A percentile compares a stretch with the other conserved stretches of the same genome.
Evolutionary conservation across 2,329 filamentous ascomycete species (phyloP).

Genomic region (Diaporthe sp.): DNA sequence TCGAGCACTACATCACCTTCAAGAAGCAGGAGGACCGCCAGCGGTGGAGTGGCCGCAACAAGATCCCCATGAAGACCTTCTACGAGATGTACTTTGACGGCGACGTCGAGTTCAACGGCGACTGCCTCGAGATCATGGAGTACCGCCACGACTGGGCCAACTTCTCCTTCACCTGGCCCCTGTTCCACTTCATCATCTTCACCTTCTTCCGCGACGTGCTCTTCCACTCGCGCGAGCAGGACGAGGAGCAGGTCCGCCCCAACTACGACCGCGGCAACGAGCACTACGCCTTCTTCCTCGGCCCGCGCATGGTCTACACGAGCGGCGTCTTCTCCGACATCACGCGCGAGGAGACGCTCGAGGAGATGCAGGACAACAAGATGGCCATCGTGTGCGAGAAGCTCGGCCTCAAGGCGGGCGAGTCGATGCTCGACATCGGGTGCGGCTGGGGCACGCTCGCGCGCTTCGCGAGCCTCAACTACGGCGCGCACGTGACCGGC

Average conservation of each 20-base stretch:
- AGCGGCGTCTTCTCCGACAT: constrained; percentile 92
- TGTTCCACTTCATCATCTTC: constrained; percentile 90
- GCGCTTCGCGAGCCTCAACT: constrained; percentile 92
- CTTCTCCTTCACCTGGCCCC: constrained; percentile 87
- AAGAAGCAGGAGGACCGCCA: constrained; percentile 70
- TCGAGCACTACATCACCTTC: constrained; percentile 92
- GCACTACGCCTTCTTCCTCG: constrained; percentile 98
- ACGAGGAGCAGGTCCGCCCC: constrained; percentile 97
- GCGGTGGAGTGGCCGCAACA: constrained; percentile 82
- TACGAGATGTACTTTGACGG: constrained; percentile 98
- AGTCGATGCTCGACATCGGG: constrained; percentile 91
- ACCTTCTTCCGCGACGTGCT: constrained; percentile 91
- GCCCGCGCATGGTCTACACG: constrained; percentile 98
- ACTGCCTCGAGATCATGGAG: constrained; percentile 89
- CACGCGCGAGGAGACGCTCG: constrained; percentile 87
- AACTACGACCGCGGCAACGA: constrained; percentile 98
- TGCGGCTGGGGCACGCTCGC: constrained; percentile 98
- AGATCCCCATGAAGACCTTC: constrained; percentile 93
- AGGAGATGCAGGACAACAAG: constrained; percentile 98
- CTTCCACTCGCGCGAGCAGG: constrained; percentile 92
- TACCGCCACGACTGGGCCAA: constrained; percentile 97
- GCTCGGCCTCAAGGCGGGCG: constrained; percentile 85
- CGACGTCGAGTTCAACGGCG: constrained; percentile 94
- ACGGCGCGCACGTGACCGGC: constrained; percentile 85
- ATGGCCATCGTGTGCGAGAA: constrained; percentile 95